A percentile compares a stretch with the other conserved stretches of the same genome.
These are phyloP conservation scores for Penicillium hordei DNA, from an alignment of 2,329 filamentous ascomycete genomes.

Conservation along the genomic window DNA sequence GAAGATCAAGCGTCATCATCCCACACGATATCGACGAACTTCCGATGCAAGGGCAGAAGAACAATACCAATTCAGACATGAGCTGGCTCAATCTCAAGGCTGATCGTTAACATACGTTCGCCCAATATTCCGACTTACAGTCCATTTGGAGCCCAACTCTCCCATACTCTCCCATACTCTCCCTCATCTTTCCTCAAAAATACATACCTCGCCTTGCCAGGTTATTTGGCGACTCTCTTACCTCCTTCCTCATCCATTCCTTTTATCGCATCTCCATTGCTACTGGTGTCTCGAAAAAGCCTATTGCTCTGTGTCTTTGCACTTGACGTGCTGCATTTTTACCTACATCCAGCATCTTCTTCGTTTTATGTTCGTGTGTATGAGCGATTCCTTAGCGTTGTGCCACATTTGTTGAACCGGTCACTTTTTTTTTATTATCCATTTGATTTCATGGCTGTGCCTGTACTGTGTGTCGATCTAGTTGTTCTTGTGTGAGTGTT, in stretches of 20 bases:
- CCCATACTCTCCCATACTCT: not conserved
- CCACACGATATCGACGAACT: conserved; percentile 30
- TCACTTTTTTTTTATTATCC: not conserved
- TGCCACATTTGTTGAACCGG: conserved; percentile 5
- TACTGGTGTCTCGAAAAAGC: conserved; percentile 17
- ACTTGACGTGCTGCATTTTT: conserved; percentile 10
- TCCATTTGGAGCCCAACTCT: not conserved
- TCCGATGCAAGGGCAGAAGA: conserved; percentile 17
- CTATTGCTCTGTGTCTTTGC: conserved; percentile 8
- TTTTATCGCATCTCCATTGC: conserved; percentile 17
- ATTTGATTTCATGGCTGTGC: not conserved
- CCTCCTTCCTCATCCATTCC: not conserved
- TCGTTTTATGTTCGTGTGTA: conserved; percentile 8
- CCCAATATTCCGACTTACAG: not conserved
- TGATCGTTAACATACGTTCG: conserved; percentile 21
- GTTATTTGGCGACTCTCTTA: not conserved
- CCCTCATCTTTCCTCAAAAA: not conserved
- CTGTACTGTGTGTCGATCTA: not conserved
- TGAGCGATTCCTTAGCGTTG: conserved; percentile 24
- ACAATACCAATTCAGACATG: conserved; percentile 42
- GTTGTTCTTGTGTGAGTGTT: not conserved
- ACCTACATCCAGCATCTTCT: not conserved
- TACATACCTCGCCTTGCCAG: not conserved
- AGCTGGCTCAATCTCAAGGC: conserved; percentile 46
- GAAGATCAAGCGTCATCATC: conserved; percentile 37